Evolutionary conservation across 108 stramenopile species (phyloP).

Genomic region (Schizochytrium sp.): DNA sequence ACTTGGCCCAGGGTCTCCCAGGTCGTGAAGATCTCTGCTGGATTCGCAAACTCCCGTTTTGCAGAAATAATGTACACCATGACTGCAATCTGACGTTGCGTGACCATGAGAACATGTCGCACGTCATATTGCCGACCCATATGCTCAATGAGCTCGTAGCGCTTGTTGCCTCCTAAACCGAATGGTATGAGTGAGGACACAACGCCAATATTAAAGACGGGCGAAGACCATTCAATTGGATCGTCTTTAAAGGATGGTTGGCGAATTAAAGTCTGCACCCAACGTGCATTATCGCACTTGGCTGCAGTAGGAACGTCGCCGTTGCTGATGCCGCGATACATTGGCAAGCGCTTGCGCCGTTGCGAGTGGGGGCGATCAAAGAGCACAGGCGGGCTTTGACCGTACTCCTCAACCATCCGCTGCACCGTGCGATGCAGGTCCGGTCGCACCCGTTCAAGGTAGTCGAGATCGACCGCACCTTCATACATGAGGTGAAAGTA

Average conservation of each 20-base stretch:
- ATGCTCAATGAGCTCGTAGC: neutral
- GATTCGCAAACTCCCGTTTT: neutral
- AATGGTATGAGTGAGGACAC: neutral
- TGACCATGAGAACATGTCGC: neutral
- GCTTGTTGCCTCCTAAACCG: neutral
- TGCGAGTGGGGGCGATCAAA: slow-evolving; percentile 31
- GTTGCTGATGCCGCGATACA: neutral
- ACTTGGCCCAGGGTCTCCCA: neutral
- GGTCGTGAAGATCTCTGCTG: neutral
- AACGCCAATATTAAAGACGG: neutral
- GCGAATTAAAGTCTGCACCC: neutral
- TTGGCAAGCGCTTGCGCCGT: neutral
- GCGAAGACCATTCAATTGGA: neutral
- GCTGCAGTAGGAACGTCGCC: neutral
- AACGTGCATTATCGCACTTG: neutral
- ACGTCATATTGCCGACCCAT: neutral
- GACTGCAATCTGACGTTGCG: neutral
- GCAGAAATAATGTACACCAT: neutral
- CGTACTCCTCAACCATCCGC: slow-evolving; percentile 25
- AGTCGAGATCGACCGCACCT: slow-evolving; percentile 37
- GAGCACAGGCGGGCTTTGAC: slow-evolving; percentile 28
- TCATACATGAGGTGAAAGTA: slow-evolving; percentile 35
- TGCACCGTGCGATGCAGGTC: slow-evolving; percentile 11
- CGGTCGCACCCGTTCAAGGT: neutral
- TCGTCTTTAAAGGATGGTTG: neutral